Conservation (phyloP, 1,284 basidiomycete species). For the Agaricales sp. region DNA sequence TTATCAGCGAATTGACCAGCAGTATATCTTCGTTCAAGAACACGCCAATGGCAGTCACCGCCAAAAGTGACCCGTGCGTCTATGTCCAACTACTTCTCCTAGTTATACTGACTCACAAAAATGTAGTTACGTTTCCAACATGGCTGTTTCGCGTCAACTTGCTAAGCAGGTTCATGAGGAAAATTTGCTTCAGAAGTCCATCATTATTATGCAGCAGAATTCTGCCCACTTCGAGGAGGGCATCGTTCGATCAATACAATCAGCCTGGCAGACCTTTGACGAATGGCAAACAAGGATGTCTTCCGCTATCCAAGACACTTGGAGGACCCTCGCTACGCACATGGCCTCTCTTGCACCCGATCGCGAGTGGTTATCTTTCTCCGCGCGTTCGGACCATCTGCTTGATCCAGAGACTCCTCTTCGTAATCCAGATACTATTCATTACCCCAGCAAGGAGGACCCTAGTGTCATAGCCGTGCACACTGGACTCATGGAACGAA, state of each 20-base stretch:
- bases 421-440: conserved; percentile 70
- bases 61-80: conserved; percentile 80
- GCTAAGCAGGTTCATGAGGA: conserved; percentile 95
- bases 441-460: conserved; percentile 92
- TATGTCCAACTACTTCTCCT: background rate
- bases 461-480: conserved; percentile 85
- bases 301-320: conserved; percentile 71
- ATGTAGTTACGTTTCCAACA: conserved; percentile 59
- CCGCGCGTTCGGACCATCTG: conserved; percentile 89
- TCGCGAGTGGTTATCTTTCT: conserved; percentile 95
- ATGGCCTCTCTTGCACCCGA: conserved; percentile 87
- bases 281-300: conserved; percentile 94
- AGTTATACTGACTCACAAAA: conserved; percentile 2
- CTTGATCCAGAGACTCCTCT: conserved; percentile 95
- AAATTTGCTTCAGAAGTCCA: conserved; percentile 96
- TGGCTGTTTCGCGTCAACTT: conserved; percentile 79
- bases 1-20: conserved; percentile 83
- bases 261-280: conserved; percentile 95
- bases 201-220: conserved; percentile 98
- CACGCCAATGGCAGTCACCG: conserved; percentile 81
- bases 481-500: conserved; percentile 87
- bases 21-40: conserved; percentile 91
- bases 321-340: conserved; percentile 64
- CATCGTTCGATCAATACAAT: conserved; percentile 91
- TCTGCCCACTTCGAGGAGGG: conserved; percentile 97